Evolutionary conservation across 2,329 filamentous ascomycete genomes (phyloP), one percentile per base, ranked within the genome.

Genomic region (Fusarium nodosum): DNA sequence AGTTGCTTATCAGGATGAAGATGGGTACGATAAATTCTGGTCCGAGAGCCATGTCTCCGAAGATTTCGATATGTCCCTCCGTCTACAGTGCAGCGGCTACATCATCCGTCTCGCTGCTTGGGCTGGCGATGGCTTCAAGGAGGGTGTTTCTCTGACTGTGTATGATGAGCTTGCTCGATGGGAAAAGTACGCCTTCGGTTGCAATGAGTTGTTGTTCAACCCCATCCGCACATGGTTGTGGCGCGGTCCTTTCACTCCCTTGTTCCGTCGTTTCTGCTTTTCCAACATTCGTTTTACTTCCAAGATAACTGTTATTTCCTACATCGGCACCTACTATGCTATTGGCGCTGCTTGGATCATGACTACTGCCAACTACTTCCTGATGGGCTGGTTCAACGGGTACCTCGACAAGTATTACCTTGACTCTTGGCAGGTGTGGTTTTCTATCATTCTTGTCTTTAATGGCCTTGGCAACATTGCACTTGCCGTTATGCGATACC

Each of bases 161-260:
- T 94, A 95, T 76, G 92, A 95, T 79, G 93, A 95, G 79, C 84
- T 95, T 63, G 90, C 91, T 3, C 90, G 92, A 60, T 95, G 93
- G 92, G 92, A 95, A 76, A 95, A 95, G 80, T 94, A 94, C 77
- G 93, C 92, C 5, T 94, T 93, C 74, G 92, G 92, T 38, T 94
- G 93, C 80, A 93, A 92, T 77, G 92, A 94, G 81, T 84, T 95
- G 60, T 84, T 95, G 60, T 95, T 96, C 82, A 87, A 95, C 76
- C 93, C 92, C 5, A 83, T 95, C 64, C 86, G 87, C 64, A 89
- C 88, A 72, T 95, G 93, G 93, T 78, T 88, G 45, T 89, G 85
- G 76, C 87, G 85, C 18, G 93, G 93, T 0, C 93, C 93, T 30
- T 92, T 95, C 77, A 95, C 93, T 6, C 89, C 90, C 24, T 86